A percentile compares a stretch with the other conserved stretches of the same genome.
Evolutionary conservation across 257 asterid genomes (phyloP).

Genomic region (Scutellaria minor): DNA sequence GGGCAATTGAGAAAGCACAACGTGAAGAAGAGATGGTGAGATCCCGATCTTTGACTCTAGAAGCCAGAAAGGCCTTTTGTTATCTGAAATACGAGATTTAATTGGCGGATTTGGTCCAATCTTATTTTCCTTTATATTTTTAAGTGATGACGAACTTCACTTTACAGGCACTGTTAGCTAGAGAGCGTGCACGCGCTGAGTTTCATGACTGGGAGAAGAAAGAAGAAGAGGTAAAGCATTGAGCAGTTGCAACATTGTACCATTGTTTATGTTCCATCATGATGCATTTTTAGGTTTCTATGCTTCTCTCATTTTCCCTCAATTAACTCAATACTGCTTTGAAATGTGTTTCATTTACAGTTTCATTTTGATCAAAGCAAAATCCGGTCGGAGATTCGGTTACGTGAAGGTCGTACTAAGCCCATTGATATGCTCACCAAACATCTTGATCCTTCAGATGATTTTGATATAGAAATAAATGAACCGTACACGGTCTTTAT

Average conservation of each 20-base stretch:
- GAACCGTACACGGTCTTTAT: slow-evolving; percentile 92
- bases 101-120: slow-evolving; percentile 21
- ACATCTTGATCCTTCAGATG: slow-evolving; percentile 88
- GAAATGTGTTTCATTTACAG: slow-evolving; percentile 48
- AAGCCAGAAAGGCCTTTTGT: neutral
- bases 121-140: neutral
- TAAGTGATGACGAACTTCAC: slow-evolving; percentile 25
- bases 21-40: slow-evolving; percentile 95
- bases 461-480: slow-evolving; percentile 75
- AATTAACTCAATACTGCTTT: slow-evolving; percentile 20
- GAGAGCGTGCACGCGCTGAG: slow-evolving; percentile 99
- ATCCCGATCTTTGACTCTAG: slow-evolving; percentile 29
- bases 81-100: slow-evolving; percentile 25
- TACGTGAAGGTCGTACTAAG: slow-evolving; percentile 91
- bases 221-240: slow-evolving; percentile 78
- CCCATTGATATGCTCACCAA: slow-evolving; percentile 89
- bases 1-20: slow-evolving; percentile 95
- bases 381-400: slow-evolving; percentile 86
- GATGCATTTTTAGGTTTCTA: slow-evolving; percentile 5
- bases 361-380: slow-evolving; percentile 98
- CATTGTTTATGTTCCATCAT: slow-evolving; percentile 15
- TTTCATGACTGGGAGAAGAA: slow-evolving; percentile 99
- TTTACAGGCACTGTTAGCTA: slow-evolving; percentile 74
- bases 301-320: neutral
- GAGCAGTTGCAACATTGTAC: slow-evolving; percentile 13